Evolutionary conservation across 768 basidiomycete genomes (phyloP), one percentile per base, ranked within the genome.

Genomic region (Leccinellum luteum): DNA sequence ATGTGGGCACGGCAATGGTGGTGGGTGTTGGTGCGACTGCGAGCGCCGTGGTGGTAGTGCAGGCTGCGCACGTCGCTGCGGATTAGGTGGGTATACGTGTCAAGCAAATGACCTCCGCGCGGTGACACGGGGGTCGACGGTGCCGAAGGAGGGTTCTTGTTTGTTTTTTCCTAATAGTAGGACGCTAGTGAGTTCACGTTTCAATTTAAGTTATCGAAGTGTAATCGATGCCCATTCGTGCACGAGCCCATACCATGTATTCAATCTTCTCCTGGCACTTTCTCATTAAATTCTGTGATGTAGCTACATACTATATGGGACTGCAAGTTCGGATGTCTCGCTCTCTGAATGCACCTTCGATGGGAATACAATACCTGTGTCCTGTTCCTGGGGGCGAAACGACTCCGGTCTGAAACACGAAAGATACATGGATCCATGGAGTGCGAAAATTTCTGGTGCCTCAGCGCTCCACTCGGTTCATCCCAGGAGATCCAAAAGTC

Each of bases 1-100:
- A 95, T 70, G 87, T 92, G 13, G 91, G 86, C 3, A 82, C 87
- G n/a, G 86, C 87, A 31, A 83, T 95, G 72, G 82, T 93, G 4
- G 77, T 87, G 2, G 78, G 82, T 3, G 83, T 83, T 3, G 75
- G 77, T 47, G 76, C 79, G 54, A 65, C 61, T 23, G 87, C 82
- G 19, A 64, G 91, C 43, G 77, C 91, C 56, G 89, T 92, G 4
- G 57, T 92, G 41, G 89, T 92, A 4, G 57, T 92, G 43, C 90
- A 92, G 73, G 83, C 85, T 56, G 76, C 82, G 65, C 65, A 75
- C 64, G 23, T 57, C 23, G 30, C 41, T 43, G 10, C 10, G 10
- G 41, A 43, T 43, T 43, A 43, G 41, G 41, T 43, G n/a, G 2
- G 19, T 41, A 41, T 38, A 38, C 17, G 9, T 19, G n/a, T 41